These are phyloP conservation scores for Piper longum DNA, from an alignment of 164 flowering plant species.

Conservation along the genomic window DNA sequence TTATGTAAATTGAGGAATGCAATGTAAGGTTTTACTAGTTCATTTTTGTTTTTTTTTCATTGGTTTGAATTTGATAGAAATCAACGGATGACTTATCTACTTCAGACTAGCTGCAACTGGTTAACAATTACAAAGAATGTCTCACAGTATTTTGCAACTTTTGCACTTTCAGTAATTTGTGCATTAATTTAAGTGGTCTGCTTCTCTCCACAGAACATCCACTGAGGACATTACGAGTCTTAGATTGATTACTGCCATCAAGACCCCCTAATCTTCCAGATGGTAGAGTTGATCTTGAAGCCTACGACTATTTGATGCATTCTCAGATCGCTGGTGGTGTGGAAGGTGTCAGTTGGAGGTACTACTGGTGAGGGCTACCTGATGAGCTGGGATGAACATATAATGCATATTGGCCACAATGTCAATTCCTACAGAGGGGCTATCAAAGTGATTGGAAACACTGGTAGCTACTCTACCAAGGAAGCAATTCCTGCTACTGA, in stretches of 20 bases:
- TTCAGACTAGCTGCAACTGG: neutral
- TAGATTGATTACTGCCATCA: conserved; percentile 72
- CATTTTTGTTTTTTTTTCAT: neutral
- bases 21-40: neutral
- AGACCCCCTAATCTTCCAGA: conserved; percentile 84
- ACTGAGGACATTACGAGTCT: conserved; percentile 58
- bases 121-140: neutral
- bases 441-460: conserved; percentile 87
- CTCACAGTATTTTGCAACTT: neutral
- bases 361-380: conserved; percentile 93
- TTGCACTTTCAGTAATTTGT: neutral
- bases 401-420: conserved; percentile 91
- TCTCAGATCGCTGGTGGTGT: conserved; percentile 56
- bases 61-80: neutral
- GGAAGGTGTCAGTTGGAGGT: conserved; percentile 80
- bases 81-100: neutral
- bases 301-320: conserved; percentile 46
- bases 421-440: conserved; percentile 75
- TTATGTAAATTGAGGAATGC: too few species aligned
- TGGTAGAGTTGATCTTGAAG: conserved; percentile 42
- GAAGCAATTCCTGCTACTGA: conserved; percentile 94
- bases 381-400: conserved; percentile 96
- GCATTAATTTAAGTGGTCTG: neutral
- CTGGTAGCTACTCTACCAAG: conserved; percentile 83
- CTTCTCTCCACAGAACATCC: conserved; percentile 38